Percentiles rank a stretch among this genome's conserved stretches.
These are phyloP conservation scores for Penicillium concentricum DNA, from an alignment of 2,329 filamentous ascomycete species.

Conservation along the genomic window DNA sequence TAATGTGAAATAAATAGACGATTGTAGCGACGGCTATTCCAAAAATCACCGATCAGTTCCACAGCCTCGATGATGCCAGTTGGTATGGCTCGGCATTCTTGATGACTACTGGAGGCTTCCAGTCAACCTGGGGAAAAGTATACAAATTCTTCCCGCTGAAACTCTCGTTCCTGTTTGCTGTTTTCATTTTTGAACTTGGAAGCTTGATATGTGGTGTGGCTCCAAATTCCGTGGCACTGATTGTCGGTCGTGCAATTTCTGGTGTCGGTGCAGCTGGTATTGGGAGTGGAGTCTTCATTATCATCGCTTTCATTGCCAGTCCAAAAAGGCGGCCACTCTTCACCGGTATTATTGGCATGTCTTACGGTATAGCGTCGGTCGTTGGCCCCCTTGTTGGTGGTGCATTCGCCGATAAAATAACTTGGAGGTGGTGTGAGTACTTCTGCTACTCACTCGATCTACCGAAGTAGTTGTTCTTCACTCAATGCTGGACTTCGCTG, in stretches of 20 bases:
- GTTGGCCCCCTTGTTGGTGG: constrained; percentile 50
- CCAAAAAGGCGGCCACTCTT: neutral
- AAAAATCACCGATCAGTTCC: constrained; percentile 29
- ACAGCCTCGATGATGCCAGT: constrained; percentile 29
- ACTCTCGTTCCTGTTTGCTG: constrained; percentile 32
- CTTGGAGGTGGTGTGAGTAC: neutral
- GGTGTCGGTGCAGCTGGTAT: constrained; percentile 39
- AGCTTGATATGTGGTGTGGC: constrained; percentile 43
- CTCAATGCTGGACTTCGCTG: neutral
- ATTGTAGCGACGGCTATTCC: constrained; percentile 22
- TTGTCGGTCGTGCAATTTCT: constrained; percentile 41
- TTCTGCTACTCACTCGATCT: neutral
- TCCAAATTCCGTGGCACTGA: constrained; percentile 33
- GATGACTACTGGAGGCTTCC: constrained; percentile 33
- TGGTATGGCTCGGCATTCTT: constrained; percentile 43
- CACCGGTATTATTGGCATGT: constrained; percentile 50
- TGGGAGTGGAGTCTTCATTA: constrained; percentile 27
- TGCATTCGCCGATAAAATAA: neutral
- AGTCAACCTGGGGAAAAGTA: constrained; percentile 33
- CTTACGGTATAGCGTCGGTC: constrained; percentile 51
- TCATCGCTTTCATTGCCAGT: constrained; percentile 23
- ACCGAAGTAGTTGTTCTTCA: neutral
- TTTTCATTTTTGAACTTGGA: constrained; percentile 47
- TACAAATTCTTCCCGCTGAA: constrained; percentile 36
- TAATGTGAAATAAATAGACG: neutral